Percentiles rank a stretch among this genome's conserved stretches.
These are phyloP conservation scores for Styphnolobium japonicum DNA, from an alignment of 306 rosid genomes.

Conservation along the genomic window DNA sequence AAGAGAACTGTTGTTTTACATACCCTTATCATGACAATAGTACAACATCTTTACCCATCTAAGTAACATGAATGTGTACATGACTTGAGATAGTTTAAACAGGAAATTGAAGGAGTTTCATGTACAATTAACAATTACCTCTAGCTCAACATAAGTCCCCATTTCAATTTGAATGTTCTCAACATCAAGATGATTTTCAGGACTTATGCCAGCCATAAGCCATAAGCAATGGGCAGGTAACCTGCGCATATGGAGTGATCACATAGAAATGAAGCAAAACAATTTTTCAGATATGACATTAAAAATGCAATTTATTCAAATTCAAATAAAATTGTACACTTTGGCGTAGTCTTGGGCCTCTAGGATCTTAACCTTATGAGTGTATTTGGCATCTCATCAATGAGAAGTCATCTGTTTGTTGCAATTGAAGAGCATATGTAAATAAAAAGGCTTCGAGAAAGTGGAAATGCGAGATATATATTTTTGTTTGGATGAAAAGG, in stretches of 20 bases:
- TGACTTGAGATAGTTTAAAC: background rate
- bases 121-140: background rate
- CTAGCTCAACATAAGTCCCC: conserved; percentile 13
- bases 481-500: too few species aligned
- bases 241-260: background rate
- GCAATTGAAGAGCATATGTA: too few species aligned
- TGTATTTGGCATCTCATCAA: too few species aligned
- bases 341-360: too few species aligned
- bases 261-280: background rate
- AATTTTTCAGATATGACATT: too few species aligned
- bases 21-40: background rate
- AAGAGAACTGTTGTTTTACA: background rate
- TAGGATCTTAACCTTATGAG: too few species aligned
- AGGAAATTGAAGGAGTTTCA: background rate
- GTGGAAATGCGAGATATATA: background rate
- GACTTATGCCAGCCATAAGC: background rate
- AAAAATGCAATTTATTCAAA: too few species aligned
- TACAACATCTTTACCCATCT: background rate
- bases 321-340: too few species aligned
- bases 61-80: too few species aligned
- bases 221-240: conserved; percentile 10
- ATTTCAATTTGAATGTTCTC: conserved; percentile 13
- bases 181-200: conserved; percentile 4
- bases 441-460: too few species aligned
- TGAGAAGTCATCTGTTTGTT: too few species aligned